A percentile compares a stretch with the other conserved stretches of the same genome.
Evolutionary conservation across 2,329 filamentous ascomycete species (phyloP).

Genomic region (Penicillium sp.): DNA sequence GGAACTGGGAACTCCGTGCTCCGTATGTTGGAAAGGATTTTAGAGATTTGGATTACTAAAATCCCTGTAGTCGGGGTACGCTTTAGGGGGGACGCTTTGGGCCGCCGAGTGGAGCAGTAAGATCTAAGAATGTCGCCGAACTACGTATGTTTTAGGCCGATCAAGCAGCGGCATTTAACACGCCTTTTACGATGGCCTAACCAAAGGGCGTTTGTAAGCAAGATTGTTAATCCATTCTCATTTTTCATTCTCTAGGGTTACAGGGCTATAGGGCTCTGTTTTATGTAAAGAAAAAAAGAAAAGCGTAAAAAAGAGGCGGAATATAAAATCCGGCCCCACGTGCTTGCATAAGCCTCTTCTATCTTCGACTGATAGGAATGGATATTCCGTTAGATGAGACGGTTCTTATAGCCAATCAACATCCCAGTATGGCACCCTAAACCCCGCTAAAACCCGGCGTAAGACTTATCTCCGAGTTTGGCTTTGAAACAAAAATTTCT

Average conservation of each 20-base stretch:
- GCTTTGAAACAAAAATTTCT: not conserved
- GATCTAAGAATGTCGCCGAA: not conserved
- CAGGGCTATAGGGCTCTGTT: too few relatives aligned
- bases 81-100: not conserved
- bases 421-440: not conserved
- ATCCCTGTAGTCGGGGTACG: not conserved
- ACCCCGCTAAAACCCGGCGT: not conserved
- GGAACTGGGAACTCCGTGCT: too few relatives aligned
- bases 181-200: too few relatives aligned
- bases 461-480: constrained; percentile 14
- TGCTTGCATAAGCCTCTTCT: not conserved
- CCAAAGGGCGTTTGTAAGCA: not conserved
- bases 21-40: too few relatives aligned
- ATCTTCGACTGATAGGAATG: constrained; percentile 1
- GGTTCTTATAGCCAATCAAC: not conserved
- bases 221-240: not conserved
- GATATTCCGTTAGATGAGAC: not conserved
- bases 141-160: not conserved
- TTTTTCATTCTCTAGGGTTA: too few relatives aligned
- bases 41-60: not conserved
- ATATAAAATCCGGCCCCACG: constrained; percentile 1
- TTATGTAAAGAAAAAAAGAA: not conserved
- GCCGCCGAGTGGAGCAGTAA: not conserved
- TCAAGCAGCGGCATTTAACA: too few relatives aligned
- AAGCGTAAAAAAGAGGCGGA: not conserved